These are phyloP conservation scores for Camellia japonica DNA, from an alignment of 148 eudicot genomes.

Conservation along the genomic window DNA sequence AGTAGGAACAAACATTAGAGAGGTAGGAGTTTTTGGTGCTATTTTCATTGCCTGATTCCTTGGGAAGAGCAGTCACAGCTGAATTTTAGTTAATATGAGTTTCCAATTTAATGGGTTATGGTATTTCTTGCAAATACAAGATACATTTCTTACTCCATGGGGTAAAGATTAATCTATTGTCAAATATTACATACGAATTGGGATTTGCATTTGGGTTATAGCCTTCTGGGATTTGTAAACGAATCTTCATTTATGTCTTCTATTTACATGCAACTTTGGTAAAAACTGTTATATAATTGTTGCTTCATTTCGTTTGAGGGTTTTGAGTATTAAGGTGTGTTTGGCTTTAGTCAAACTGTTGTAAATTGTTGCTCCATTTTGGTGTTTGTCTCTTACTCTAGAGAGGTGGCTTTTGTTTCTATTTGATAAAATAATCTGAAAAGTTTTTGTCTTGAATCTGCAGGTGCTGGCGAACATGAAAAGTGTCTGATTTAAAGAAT, in stretches of 20 bases:
- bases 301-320: too few relatives aligned
- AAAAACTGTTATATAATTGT: too few relatives aligned
- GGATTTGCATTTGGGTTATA: background rate
- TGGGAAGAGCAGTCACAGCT: background rate
- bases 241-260: background rate
- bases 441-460: slow-evolving; percentile 17
- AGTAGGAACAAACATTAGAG: too few relatives aligned
- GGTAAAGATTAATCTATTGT: background rate
- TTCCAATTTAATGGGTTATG: background rate
- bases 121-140: background rate
- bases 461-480: slow-evolving; percentile 88
- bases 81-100: background rate
- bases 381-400: too few relatives aligned
- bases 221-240: background rate
- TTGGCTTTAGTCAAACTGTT: too few relatives aligned
- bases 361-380: too few relatives aligned
- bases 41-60: background rate
- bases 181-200: background rate
- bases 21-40: background rate
- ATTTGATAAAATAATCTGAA: background rate
- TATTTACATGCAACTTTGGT: background rate
- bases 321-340: too few relatives aligned
- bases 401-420: too few relatives aligned
- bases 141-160: background rate
- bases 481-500: background rate